A percentile compares a stretch with the other conserved stretches of the same genome.
phyloP scores from a whole-genome alignment of 2,329 filamentous ascomycete genomes.

The Paecilomyces dactylethromorphus region DNA sequence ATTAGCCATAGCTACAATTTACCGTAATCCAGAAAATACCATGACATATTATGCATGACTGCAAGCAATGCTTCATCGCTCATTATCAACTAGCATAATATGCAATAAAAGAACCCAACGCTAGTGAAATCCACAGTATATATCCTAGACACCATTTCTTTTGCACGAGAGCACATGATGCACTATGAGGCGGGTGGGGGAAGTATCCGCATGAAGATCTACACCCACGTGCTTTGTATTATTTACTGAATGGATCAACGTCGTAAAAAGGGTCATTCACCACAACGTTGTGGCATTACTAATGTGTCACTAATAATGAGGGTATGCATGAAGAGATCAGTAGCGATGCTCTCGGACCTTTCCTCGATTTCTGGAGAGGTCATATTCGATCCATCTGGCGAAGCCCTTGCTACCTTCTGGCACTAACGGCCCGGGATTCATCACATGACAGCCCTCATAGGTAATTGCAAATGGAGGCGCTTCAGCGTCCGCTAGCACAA shows the following conservation, averaged over 20 bases:
- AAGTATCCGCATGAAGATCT: background rate
- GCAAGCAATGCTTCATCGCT: background rate
- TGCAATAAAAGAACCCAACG: background rate
- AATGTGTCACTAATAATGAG: background rate
- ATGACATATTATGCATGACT: background rate
- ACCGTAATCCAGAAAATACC: too few relatives aligned
- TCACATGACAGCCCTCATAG: constrained; percentile 91
- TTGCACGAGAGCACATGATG: background rate
- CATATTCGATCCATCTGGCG: constrained; percentile 84
- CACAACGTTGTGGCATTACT: background rate
- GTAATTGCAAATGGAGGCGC: constrained; percentile 78
- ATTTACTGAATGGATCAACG: background rate
- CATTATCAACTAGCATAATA: background rate
- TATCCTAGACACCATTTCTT: background rate
- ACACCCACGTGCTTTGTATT: background rate
- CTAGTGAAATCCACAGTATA: background rate
- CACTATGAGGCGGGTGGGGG: background rate
- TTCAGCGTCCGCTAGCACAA: constrained; percentile 77
- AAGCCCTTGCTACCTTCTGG: constrained; percentile 61
- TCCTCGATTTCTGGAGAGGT: constrained; percentile 56
- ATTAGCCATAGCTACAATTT: background rate
- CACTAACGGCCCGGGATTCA: constrained; percentile 81
- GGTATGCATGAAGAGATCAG: constrained; percentile 21
- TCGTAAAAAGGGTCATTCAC: background rate
- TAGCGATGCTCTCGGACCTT: constrained; percentile 58